phyloP scores from a whole-genome alignment of 1,139 yeast genomes.

The Candida sanyaensis region DNA sequence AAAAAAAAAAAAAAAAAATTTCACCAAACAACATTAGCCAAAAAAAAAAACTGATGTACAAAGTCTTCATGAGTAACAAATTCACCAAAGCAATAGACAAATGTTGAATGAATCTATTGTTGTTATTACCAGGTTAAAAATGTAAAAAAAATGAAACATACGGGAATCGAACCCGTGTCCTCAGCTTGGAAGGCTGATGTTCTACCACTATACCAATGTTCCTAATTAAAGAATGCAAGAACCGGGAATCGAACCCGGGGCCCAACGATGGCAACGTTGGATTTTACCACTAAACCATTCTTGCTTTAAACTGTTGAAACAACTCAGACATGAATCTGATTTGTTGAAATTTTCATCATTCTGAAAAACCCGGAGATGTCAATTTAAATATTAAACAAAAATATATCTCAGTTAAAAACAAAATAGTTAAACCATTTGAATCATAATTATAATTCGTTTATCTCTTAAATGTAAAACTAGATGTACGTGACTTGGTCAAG shows the following conservation, averaged over 20 bases:
- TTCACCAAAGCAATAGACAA: neutral
- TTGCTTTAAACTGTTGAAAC: neutral
- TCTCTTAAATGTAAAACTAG: too few relatives aligned
- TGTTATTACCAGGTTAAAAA: neutral
- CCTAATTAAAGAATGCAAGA: slow-evolving; percentile 19
- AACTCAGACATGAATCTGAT: neutral
- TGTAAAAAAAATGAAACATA: slow-evolving; percentile 58
- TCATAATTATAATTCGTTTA: too few relatives aligned
- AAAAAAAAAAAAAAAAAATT: neutral
- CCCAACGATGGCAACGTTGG: slow-evolving; percentile 21
- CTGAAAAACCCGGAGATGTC: neutral
- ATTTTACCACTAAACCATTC: slow-evolving; percentile 19
- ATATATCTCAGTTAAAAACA: too few relatives aligned
- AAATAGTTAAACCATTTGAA: neutral
- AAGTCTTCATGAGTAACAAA: neutral
- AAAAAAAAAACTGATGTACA: too few relatives aligned
- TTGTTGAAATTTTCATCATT: neutral
- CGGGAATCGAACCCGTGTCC: slow-evolving; percentile 84
- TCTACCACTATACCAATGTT: slow-evolving; percentile 58
- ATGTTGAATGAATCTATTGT: neutral
- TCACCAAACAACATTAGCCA: too few relatives aligned
- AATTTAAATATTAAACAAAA: neutral
- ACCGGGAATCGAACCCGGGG: slow-evolving; percentile 20
- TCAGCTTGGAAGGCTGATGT: slow-evolving; percentile 77
- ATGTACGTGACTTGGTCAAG: neutral